Percentiles rank a stretch among this genome's conserved stretches.
These are phyloP conservation scores for Colletotrichum kahawae DNA, from an alignment of 2,329 filamentous ascomycete genomes.

Conservation along the genomic window DNA sequence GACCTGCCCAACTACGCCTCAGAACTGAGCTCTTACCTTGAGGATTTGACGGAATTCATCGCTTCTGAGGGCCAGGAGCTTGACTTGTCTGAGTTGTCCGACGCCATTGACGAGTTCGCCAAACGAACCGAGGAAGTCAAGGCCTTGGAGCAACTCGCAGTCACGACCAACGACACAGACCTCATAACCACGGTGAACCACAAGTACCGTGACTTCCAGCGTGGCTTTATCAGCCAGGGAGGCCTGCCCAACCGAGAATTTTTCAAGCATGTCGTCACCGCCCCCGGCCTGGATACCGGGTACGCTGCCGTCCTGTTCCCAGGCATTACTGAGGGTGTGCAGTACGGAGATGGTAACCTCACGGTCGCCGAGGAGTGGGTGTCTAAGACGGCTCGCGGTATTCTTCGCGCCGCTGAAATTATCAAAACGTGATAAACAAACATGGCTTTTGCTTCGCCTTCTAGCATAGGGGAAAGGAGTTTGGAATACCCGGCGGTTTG, in stretches of 20 bases:
- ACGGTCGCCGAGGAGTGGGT: constrained; percentile 39
- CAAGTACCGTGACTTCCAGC: constrained; percentile 53
- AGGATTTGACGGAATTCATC: constrained; percentile 38
- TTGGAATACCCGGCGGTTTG: not conserved
- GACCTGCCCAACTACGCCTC: constrained; percentile 45
- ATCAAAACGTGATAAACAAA: constrained; percentile 28
- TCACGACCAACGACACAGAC: constrained; percentile 29
- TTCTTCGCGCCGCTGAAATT: constrained; percentile 38
- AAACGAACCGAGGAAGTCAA: constrained; percentile 35
- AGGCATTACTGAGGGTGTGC: constrained; percentile 71
- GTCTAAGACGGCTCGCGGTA: constrained; percentile 37
- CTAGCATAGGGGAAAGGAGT: not conserved
- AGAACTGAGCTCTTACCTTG: constrained; percentile 42
- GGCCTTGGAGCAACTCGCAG: constrained; percentile 34
- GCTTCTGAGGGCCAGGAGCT: constrained; percentile 36
- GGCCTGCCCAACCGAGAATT: constrained; percentile 51
- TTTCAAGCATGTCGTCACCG: constrained; percentile 51
- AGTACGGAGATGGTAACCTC: constrained; percentile 52
- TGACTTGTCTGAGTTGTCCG: constrained; percentile 40
- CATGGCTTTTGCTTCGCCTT: not conserved
- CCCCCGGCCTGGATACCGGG: constrained; percentile 51
- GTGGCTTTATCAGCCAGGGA: constrained; percentile 52
- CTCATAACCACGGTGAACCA: constrained; percentile 45
- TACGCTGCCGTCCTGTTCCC: constrained; percentile 49
- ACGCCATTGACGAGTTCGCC: constrained; percentile 43